Evolutionary conservation across 2,329 filamentous ascomycete genomes (phyloP).

Genomic region (Neophaeococcomyces aloes): DNA sequence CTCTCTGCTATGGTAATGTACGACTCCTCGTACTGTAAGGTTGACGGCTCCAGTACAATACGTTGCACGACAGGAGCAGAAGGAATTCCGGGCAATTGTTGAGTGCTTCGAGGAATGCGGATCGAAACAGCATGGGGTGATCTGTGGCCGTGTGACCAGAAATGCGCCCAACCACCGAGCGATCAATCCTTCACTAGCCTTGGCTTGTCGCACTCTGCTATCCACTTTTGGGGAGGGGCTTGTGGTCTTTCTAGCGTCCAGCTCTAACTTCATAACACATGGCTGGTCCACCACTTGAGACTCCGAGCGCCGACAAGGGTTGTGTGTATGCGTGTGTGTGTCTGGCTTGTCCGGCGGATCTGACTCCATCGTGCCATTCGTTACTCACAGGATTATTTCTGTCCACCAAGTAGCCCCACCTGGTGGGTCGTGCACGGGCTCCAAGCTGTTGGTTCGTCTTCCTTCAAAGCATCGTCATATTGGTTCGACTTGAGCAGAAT

Average conservation of each 20-base stretch:
- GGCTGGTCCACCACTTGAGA: conserved; percentile 18
- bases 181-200: conserved; percentile 15
- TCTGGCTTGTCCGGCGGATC: conserved; percentile 1
- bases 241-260: conserved; percentile 18
- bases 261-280: conserved; percentile 18
- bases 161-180: conserved; percentile 22
- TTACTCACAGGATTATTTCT: conserved; percentile 8
- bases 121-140: conserved; percentile 12
- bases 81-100: conserved; percentile 6
- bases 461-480: conserved; percentile 7
- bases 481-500: conserved; percentile 9
- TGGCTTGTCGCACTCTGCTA: conserved; percentile 15
- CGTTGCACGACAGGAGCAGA: not conserved
- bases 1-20: no score
- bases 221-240: conserved; percentile 15
- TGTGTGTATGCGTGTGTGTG: not conserved
- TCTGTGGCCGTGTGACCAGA: conserved; percentile 18
- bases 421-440: not conserved
- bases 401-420: conserved; percentile 1
- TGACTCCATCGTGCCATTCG: not conserved
- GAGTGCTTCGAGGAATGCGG: conserved; percentile 18
- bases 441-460: not conserved
- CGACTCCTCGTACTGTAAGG: no score
- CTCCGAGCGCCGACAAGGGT: conserved; percentile 8
- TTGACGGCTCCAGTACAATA: no score